Evolutionary conservation across 345 rosid genomes (phyloP).

Genomic region (Lepidium sativum): DNA sequence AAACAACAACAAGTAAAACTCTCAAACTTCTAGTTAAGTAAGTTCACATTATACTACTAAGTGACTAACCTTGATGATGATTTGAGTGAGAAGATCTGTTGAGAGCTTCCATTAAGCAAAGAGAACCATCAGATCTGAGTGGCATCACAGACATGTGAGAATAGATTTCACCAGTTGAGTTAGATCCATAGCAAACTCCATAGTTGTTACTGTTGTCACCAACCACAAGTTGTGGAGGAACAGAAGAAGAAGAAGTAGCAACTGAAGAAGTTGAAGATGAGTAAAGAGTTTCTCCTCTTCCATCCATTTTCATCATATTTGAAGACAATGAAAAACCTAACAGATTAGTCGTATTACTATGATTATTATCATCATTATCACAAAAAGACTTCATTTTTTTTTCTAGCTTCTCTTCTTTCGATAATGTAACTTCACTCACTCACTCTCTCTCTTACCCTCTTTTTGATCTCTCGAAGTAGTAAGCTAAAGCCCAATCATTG

Average conservation of each 20-base stretch:
- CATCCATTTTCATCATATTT: slow-evolving; percentile 55
- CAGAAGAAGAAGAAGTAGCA: slow-evolving; percentile 17
- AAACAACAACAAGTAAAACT: not conserved
- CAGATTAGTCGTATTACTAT: slow-evolving; percentile 37
- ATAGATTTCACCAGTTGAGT: slow-evolving; percentile 33
- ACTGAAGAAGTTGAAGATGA: slow-evolving; percentile 26
- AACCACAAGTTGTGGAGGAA: slow-evolving; percentile 22
- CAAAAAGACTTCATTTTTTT: slow-evolving; percentile 52
- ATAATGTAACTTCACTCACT: slow-evolving; percentile 8
- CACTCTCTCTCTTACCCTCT: not conserved
- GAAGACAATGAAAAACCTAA: slow-evolving; percentile 84
- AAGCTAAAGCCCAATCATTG: slow-evolving; percentile 56
- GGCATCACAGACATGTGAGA: slow-evolving; percentile 75
- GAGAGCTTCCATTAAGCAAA: slow-evolving; percentile 82
- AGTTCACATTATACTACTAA: not conserved
- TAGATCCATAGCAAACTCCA: slow-evolving; percentile 44
- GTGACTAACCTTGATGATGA: slow-evolving; percentile 49
- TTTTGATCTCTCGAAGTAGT: not conserved
- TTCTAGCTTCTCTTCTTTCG: slow-evolving; percentile 10
- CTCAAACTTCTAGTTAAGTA: not conserved
- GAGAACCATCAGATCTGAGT: slow-evolving; percentile 90
- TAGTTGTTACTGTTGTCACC: slow-evolving; percentile 35
- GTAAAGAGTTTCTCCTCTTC: slow-evolving; percentile 20
- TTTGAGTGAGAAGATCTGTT: slow-evolving; percentile 41
- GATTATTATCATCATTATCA: slow-evolving; percentile 42